Evolutionary conservation across 2,329 filamentous ascomycete species (phyloP), one percentile per base, ranked within the genome.

Genomic region (Penicillium brasilianum): DNA sequence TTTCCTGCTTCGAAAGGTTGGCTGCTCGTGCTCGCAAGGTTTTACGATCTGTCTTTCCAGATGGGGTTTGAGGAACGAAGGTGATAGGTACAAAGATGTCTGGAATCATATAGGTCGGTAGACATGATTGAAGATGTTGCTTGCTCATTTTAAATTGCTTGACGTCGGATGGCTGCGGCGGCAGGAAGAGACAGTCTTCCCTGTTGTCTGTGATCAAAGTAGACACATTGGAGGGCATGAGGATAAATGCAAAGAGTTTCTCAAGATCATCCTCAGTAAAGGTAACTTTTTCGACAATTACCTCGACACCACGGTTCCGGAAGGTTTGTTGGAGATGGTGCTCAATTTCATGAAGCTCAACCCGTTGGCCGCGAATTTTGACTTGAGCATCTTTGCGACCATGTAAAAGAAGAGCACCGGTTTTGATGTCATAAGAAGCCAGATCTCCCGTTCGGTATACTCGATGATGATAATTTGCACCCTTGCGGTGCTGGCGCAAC

Each of bases 371-470:
- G 8, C 41, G 37, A n/a, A 60, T 18, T 18, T 60, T 60, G n/a
- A 60, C 36, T 41, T 56, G 36, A 8, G n/a, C 8, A 28, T 56
- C 58, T 6, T 60, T 56, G 6, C 52, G 44, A 4, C 52, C 36
- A 37, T 25, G 4, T 22, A 52, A 16, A 7, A 8, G 32, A 3
- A 36, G 25, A 7, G 22, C 3, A 10, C 44, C 39, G 14, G 14
- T 20, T 34, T 34, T 34, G 14, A 20, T 43, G 34, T 46, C 53
- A 30, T 25, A 20, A 11, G 25, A 25, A 2, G 9, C 58, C 3
- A 60, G 44, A 37, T 60, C 58, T 13, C 58, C 58, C 11, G 52
- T 60, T 14, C 6, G 16, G 36, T 51, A 60, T 7, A 60, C 14
- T 2, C 52, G 43, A 22, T 44, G 39, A 43, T 14, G 39, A 20